Conservation (phyloP, 116 monocot genomes). For the Cymodocea nodosa region DNA sequence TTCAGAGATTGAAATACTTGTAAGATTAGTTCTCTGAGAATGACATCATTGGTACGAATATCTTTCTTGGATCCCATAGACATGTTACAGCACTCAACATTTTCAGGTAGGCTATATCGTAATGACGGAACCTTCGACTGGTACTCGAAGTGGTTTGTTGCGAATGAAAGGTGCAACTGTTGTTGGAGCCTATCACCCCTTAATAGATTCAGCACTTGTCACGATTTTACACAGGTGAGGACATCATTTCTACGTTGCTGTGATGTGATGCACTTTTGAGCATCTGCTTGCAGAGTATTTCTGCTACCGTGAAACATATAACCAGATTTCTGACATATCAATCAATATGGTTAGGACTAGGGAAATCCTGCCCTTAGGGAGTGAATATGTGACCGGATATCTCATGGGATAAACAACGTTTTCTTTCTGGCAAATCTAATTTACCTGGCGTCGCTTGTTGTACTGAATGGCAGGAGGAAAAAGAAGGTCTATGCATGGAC, state of each 20-base stretch:
- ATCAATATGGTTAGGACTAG: no score
- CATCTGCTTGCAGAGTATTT: no score
- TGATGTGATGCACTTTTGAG: no score
- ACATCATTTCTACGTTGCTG: no score
- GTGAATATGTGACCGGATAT: no score
- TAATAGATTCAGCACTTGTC: constrained; percentile 49
- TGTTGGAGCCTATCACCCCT: constrained; percentile 63
- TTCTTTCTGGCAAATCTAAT: no score
- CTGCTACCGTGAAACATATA: no score
- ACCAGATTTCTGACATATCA: no score
- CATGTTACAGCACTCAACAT: background rate
- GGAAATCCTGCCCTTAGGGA: no score
- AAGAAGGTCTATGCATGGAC: constrained; percentile 95
- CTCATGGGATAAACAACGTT: no score
- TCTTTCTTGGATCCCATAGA: background rate
- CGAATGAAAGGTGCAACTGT: constrained; percentile 49
- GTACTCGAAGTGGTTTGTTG: constrained; percentile 31
- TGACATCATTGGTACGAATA: background rate
- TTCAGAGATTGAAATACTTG: background rate
- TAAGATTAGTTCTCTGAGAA: background rate
- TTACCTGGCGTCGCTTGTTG: background rate
- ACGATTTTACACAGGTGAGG: constrained; percentile 44
- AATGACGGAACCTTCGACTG: constrained; percentile 56
- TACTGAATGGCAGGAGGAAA: constrained; percentile 24
- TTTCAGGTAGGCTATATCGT: constrained; percentile 79